Evolutionary conservation across 2,329 filamentous ascomycete genomes (phyloP).

Genomic region (Torrubiella hemipterigena): DNA sequence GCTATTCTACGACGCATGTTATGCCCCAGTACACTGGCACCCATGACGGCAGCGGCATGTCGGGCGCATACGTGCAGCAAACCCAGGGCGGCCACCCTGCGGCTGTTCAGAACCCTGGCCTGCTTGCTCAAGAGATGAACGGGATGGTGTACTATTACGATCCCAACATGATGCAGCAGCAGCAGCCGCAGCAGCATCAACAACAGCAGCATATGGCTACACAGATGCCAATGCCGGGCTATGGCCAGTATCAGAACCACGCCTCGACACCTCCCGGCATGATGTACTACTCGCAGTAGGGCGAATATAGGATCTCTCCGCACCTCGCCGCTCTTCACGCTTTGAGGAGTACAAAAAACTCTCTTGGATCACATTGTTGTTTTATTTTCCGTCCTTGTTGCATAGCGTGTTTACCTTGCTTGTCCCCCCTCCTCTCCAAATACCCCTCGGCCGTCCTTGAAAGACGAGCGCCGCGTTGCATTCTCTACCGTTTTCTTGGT

Average conservation of each 20-base stretch:
- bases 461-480: no score
- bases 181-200: no score
- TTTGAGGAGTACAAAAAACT: no score
- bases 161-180: slow-evolving; percentile 60
- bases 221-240: slow-evolving; percentile 42
- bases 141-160: slow-evolving; percentile 96
- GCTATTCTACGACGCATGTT: slow-evolving; percentile 30
- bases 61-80: slow-evolving; percentile 28
- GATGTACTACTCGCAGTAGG: slow-evolving; percentile 51
- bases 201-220: slow-evolving; percentile 35
- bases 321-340: no score
- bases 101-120: slow-evolving; percentile 26
- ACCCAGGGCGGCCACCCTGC: slow-evolving; percentile 20
- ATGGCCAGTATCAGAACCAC: slow-evolving; percentile 73
- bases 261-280: slow-evolving; percentile 47
- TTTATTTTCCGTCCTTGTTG: no score
- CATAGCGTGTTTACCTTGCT: no score
- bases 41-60: slow-evolving; percentile 33
- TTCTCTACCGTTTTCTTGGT: no score
- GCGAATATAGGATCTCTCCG: no score
- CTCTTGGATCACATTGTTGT: no score
- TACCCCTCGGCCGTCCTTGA: no score
- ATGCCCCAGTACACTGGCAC: slow-evolving; percentile 49
- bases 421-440: no score
- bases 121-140: slow-evolving; percentile 77